These are phyloP conservation scores for Sisymbrium irio DNA, from an alignment of 345 rosid species.

Conservation along the genomic window DNA sequence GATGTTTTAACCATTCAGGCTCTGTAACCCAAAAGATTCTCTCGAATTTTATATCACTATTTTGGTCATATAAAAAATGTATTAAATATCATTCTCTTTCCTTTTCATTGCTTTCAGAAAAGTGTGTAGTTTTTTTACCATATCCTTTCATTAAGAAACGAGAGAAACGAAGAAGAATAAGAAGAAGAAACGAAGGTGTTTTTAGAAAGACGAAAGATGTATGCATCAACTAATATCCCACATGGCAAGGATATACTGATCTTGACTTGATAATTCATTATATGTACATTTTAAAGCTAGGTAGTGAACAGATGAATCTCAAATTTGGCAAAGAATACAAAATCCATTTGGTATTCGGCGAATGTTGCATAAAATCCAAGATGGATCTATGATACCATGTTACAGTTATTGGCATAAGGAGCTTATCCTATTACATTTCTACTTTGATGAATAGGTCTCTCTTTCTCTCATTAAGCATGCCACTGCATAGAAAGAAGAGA, in stretches of 20 bases:
- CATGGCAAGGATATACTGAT: slow-evolving; percentile 3
- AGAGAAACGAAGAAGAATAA: slow-evolving; percentile 1
- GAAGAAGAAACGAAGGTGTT: slow-evolving; percentile 14
- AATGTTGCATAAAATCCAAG: slow-evolving; percentile 1
- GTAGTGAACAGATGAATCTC: background rate
- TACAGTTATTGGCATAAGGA: background rate
- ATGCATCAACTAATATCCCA: slow-evolving; percentile 1
- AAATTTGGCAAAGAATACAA: slow-evolving; percentile 5
- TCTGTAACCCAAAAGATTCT: slow-evolving; percentile 5
- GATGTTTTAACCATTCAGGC: background rate
- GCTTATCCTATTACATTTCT: slow-evolving; percentile 7
- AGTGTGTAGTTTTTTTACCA: slow-evolving; percentile 21
- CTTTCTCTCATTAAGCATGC: slow-evolving; percentile 29
- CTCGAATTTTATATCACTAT: slow-evolving; percentile 7
- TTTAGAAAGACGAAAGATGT: background rate
- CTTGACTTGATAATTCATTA: slow-evolving; percentile 6
- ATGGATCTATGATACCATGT: background rate
- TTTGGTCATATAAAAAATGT: background rate
- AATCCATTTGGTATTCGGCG: background rate
- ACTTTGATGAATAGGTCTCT: slow-evolving; percentile 14
- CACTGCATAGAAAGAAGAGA: slow-evolving; percentile 28
- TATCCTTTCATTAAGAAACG: slow-evolving; percentile 9
- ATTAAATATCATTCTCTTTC: slow-evolving; percentile 16
- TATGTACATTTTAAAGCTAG: background rate
- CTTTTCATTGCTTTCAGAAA: slow-evolving; percentile 30